Evolutionary conservation across 192 early-diverging fungal genomes (phyloP), one percentile per base, ranked within the genome.

Genomic region (Phlyctochytrium planicorne): DNA sequence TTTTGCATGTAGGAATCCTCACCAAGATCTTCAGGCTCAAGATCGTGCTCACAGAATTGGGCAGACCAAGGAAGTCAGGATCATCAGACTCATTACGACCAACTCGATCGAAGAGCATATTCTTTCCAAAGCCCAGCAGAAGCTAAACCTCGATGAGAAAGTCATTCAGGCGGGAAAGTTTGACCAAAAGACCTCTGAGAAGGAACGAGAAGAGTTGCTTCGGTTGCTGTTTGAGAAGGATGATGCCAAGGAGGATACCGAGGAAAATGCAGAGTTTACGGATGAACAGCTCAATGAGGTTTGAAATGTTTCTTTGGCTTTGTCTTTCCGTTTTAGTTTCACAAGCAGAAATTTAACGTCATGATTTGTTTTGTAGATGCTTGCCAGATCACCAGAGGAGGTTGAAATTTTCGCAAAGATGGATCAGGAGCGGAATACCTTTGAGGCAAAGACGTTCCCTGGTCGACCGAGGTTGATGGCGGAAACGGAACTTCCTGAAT

Each of bases 161-260:
- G 93, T 99, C 60, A 99, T 99, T 74, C 96, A 99, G 79, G 96
- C 95, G 50, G 97, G 97, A 62, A 99, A 98, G 80, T 99, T 99
- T 75, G 97, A 99, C 74, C 90, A 98, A 69, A 94, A 95, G 71
- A 94, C 92, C 75, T 90, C 90, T 1, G 91, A 90, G 27, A 89
- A 93, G 59, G 97, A 99, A 71, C 89, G 94, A 52, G 97, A 99
- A 64, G 88, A 87, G 14, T 86, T 95, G 59, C 73, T 99, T 67
- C 89, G 94, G 32, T 85, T 91, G 23, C 77, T 97, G 32, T 80
- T 96, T 59, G 92, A 89, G 69, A 94, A 95, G 62, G 87, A 81
- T 17, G 91, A 93, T 30, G 91, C 78, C 4, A 77, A 83, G 27
- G 84, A 84, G 24, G 40, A 47, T 47, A 47, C 40, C 40, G 89